Base-by-base conservation (phyloP, 345 rosid species). In the Eucalyptus lansdowneana region DNA sequence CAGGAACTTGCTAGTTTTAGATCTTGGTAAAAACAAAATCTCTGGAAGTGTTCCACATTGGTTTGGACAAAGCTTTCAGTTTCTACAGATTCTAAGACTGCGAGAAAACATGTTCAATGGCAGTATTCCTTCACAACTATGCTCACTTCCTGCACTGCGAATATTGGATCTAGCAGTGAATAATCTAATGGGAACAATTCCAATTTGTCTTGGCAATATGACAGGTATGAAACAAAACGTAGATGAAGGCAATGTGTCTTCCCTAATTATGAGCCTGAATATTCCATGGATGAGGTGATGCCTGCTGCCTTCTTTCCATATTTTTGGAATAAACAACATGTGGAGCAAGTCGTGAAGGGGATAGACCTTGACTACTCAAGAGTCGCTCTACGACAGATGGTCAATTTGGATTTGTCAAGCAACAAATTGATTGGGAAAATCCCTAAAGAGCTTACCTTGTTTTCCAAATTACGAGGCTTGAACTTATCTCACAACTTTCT, bases 401-500 rank as follows among this genome's bases (percentile, higher is more conserved):
- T 54, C 60, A 54, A 16, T 81, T 67, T 93, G 24, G 92, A 91
- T 49, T 88, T 93, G 5, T 91, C 93, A 37, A 50, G 90, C 45
- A 93, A 92, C 67, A 80, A 89, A 44, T 47, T 93, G 17, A 25
- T 65, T 9, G 93, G 93, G n/a, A 21, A 5, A 13, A 56, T 93
- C 8, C 93, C 91, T 8, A 29, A 80, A 15, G 87, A 80, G 15
- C 12, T 21, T 54, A 54, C 25, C 60, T 54, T 54, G 60, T 1
- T 58, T 29, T 58, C 65, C 65, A 58, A 58, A 24, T 24, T 58
- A 19, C 22, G 22, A 31, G 80, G 40, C 80, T 31, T 31, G 80
- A 67, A 67, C 80, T 67, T 67, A 67, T 67, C 80, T 1, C 40
- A 0, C n/a, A 65, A 86, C 60, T 49, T 50, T 69, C 86, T 88